Percentiles rank a stretch among this genome's conserved stretches.
Evolutionary conservation across 2,329 filamentous ascomycete species (phyloP).

Genomic region (Aspergillus ochraceus): DNA sequence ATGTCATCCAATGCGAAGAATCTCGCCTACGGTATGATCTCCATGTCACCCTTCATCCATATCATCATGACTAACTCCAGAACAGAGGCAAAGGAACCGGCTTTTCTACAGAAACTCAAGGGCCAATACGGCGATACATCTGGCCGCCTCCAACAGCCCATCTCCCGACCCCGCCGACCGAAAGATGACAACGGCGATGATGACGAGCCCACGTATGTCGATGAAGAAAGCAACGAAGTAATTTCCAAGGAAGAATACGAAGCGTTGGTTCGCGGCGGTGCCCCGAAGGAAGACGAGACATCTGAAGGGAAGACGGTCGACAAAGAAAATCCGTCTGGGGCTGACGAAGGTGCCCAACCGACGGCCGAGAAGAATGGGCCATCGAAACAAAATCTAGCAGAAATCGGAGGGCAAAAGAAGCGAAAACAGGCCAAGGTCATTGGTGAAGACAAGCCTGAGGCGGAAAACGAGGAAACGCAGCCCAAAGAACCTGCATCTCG

Average conservation of each 20-base stretch:
- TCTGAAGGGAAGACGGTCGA: constrained; percentile 7
- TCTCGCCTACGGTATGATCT: constrained; percentile 42
- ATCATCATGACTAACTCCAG: not conserved
- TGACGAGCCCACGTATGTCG: constrained; percentile 46
- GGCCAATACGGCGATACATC: constrained; percentile 37
- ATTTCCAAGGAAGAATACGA: constrained; percentile 47
- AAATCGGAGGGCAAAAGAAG: constrained; percentile 43
- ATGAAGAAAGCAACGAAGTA: constrained; percentile 45
- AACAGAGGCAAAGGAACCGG: constrained; percentile 43
- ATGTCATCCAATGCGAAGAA: constrained; percentile 47
- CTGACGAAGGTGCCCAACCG: constrained; percentile 14
- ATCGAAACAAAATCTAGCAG: constrained; percentile 39
- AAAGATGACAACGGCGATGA: constrained; percentile 41
- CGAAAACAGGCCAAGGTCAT: constrained; percentile 45
- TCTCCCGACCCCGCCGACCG: constrained; percentile 36
- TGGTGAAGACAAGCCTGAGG: constrained; percentile 30
- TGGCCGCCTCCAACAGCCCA: constrained; percentile 38
- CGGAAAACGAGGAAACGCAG: constrained; percentile 22
- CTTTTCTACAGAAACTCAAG: constrained; percentile 44
- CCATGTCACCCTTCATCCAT: constrained; percentile 2
- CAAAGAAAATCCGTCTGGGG: constrained; percentile 8
- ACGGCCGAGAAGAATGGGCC: constrained; percentile 14
- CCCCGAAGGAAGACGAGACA: constrained; percentile 16
- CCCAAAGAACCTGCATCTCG: constrained; percentile 25
- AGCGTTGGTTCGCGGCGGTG: constrained; percentile 33